Conservation (phyloP, 768 basidiomycete genomes). For the Boletus fagicola region DNA sequence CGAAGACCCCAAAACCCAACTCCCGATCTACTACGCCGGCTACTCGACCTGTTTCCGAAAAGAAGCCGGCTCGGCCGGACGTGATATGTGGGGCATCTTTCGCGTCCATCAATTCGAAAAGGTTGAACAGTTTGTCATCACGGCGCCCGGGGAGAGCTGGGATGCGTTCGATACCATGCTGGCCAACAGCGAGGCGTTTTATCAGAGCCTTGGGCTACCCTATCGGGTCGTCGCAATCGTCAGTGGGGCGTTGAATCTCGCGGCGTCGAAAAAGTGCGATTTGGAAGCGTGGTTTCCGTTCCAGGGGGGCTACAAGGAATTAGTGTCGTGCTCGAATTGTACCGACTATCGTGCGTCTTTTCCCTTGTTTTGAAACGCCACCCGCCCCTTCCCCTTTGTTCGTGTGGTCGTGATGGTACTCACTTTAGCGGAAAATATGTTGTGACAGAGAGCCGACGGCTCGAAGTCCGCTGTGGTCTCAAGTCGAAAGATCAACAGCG, state of each 20-base stretch:
- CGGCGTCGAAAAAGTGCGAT: conserved; percentile 96
- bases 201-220: conserved; percentile 89
- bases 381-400: neutral
- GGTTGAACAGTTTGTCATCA: conserved; percentile 95
- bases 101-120: conserved; percentile 99
- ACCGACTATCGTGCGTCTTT: conserved; percentile 91
- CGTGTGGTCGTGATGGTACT: neutral
- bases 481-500: conserved; percentile 87
- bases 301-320: conserved; percentile 94
- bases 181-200: conserved; percentile 87
- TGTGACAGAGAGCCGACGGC: conserved; percentile 76
- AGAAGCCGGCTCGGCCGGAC: conserved; percentile 95
- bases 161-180: conserved; percentile 92
- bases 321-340: conserved; percentile 97
- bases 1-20: conserved; percentile 84
- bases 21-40: conserved; percentile 88
- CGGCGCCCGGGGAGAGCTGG: conserved; percentile 93
- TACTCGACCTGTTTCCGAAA: conserved; percentile 98
- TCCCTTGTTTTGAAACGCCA: neutral
- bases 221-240: conserved; percentile 95
- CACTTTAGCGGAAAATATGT: neutral
- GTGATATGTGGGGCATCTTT: conserved; percentile 99
- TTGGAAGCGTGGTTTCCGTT: conserved; percentile 99
- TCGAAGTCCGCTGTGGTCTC: conserved; percentile 92
- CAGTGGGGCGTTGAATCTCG: conserved; percentile 94